A percentile compares a stretch with the other conserved stretches of the same genome.
Conservation (phyloP, 129 eudicot species). For the Flaveria sonorensis region DNA sequence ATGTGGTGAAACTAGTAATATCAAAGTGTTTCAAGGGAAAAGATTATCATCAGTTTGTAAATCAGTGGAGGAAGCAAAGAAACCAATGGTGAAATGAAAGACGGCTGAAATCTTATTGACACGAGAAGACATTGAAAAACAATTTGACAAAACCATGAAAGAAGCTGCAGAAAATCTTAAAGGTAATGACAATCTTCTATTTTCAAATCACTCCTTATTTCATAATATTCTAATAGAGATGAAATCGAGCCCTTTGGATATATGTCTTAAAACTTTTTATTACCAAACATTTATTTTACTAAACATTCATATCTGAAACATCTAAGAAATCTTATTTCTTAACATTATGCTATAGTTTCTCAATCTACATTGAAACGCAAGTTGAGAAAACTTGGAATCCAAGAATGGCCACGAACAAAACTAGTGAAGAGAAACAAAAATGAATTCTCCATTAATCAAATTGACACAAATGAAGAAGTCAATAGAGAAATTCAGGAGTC, state of each 20-base stretch:
- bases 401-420: background rate
- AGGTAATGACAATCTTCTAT: background rate
- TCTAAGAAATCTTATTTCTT: background rate
- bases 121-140: background rate
- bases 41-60: background rate
- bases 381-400: background rate
- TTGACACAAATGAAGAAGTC: slow-evolving; percentile 1
- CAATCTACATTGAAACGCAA: slow-evolving; percentile 29
- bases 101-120: background rate
- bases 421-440: background rate
- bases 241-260: background rate
- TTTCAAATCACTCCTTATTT: background rate
- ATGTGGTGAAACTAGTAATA: background rate
- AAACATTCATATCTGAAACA: background rate
- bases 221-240: background rate
- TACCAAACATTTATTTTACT: background rate
- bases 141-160: slow-evolving; percentile 7
- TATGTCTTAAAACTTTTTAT: background rate
- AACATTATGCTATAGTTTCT: slow-evolving; percentile 13
- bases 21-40: slow-evolving; percentile 12
- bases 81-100: slow-evolving; percentile 8
- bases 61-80: background rate
- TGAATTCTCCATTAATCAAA: background rate
- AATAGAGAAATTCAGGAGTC: background rate
- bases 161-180: slow-evolving; percentile 1